Evolutionary conservation across 2,329 filamentous ascomycete species (phyloP).

Genomic region (Aspergillus pseudotamarii): DNA sequence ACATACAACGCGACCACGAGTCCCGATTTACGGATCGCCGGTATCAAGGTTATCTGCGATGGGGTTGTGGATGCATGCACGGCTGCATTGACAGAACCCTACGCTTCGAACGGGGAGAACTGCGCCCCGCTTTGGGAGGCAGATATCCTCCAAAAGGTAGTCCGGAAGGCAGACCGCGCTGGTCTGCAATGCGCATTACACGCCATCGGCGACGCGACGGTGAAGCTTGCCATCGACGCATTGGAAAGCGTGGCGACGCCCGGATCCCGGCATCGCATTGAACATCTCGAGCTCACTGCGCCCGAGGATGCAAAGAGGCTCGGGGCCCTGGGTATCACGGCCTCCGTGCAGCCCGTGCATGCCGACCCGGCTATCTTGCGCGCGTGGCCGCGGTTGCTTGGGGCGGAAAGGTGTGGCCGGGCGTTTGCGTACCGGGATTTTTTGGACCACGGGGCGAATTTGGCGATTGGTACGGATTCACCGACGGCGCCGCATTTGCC

Average conservation of each 20-base stretch:
- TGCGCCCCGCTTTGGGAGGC: conserved; percentile 49
- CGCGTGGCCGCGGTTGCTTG: conserved; percentile 51
- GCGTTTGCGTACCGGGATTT: conserved; percentile 57
- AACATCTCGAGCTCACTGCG: conserved; percentile 54
- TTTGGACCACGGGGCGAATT: conserved; percentile 40
- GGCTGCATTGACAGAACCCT: conserved; percentile 27
- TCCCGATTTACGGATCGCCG: conserved; percentile 49
- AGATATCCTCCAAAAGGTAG: conserved; percentile 44
- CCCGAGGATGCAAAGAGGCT: conserved; percentile 50
- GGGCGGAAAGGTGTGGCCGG: conserved; percentile 44
- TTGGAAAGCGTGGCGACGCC: conserved; percentile 29
- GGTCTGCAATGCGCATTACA: conserved; percentile 54
- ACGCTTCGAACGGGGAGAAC: conserved; percentile 40
- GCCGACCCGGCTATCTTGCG: conserved; percentile 49
- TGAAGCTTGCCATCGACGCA: conserved; percentile 49
- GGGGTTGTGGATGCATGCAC: conserved; percentile 53
- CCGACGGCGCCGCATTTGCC: conserved; percentile 52
- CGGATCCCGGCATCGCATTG: conserved; percentile 51
- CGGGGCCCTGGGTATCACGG: conserved; percentile 48
- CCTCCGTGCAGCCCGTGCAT: conserved; percentile 43
- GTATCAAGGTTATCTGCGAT: conserved; percentile 55
- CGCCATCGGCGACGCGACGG: conserved; percentile 53
- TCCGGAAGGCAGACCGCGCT: conserved; percentile 45
- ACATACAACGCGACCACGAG: conserved; percentile 44
- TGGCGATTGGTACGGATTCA: conserved; percentile 53